These are phyloP conservation scores for Ganoderma multipileum DNA, from an alignment of 1,284 basidiomycete genomes.

Conservation along the genomic window DNA sequence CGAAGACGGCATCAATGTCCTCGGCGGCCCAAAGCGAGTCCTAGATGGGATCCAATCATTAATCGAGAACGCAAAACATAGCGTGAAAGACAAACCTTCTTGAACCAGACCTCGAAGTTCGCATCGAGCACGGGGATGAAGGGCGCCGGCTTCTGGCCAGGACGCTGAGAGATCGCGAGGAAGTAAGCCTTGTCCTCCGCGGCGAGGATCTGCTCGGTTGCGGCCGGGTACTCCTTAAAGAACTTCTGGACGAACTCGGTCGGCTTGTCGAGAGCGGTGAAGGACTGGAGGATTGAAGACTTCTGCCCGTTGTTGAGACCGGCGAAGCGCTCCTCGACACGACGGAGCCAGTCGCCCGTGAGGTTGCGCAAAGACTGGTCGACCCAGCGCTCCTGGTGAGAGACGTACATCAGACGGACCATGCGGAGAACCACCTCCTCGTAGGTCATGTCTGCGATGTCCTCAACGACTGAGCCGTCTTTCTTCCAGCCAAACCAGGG, in stretches of 20 bases:
- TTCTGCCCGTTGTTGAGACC: constrained; percentile 85
- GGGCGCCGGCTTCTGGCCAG: constrained; percentile 97
- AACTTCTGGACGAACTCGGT: constrained; percentile 81
- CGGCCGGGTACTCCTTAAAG: constrained; percentile 86
- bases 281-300: constrained; percentile 91
- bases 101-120: constrained; percentile 97
- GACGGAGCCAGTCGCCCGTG: constrained; percentile 96
- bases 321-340: constrained; percentile 97
- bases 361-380: constrained; percentile 94
- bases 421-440: constrained; percentile 94
- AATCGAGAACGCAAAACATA: constrained; percentile 28
- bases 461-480: constrained; percentile 83
- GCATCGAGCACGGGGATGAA: constrained; percentile 98
- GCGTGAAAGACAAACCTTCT: constrained; percentile 74
- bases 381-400: constrained; percentile 93
- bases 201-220: constrained; percentile 88
- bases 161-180: constrained; percentile 92
- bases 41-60: constrained; percentile 46
- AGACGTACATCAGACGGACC: constrained; percentile 92
- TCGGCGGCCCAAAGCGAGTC: constrained; percentile 98
- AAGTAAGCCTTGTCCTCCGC: constrained; percentile 96
- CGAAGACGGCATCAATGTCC: constrained; percentile 98
- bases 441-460: constrained; percentile 97
- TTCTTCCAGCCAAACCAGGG: constrained; percentile 98
- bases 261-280: constrained; percentile 85